Conservation (phyloP, 768 basidiomycete species). For the Boletus tomentosulus region DNA sequence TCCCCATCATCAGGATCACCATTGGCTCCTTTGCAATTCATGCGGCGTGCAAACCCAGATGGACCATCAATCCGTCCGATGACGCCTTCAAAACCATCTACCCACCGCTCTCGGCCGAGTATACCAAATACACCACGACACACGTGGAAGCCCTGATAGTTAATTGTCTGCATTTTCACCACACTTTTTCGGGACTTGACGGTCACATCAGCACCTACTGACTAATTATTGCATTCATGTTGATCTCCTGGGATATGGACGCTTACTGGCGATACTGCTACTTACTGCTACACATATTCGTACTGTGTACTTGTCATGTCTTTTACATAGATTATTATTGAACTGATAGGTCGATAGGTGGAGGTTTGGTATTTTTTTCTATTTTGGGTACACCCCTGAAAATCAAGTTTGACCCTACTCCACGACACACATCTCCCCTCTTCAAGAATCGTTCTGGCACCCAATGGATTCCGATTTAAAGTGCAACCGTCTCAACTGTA, state of each 20-base stretch:
- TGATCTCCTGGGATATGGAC: constrained; percentile 26
- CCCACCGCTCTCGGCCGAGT: constrained; percentile 40
- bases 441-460: not conserved
- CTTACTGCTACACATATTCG: constrained; percentile 19
- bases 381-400: constrained; percentile 10
- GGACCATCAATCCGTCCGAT: constrained; percentile 47
- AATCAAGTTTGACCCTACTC: not conserved
- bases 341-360: not conserved
- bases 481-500: constrained; percentile 77
- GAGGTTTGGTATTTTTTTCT: not conserved
- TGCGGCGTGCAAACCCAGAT: constrained; percentile 71
- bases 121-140: constrained; percentile 45
- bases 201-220: constrained; percentile 10
- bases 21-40: constrained; percentile 77
- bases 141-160: constrained; percentile 61
- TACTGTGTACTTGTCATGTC: constrained; percentile 27
- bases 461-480: constrained; percentile 72
- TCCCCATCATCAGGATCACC: constrained; percentile 69
- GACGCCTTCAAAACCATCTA: constrained; percentile 61
- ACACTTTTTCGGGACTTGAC: constrained; percentile 17
- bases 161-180: constrained; percentile 14
- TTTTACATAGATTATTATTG: constrained; percentile 14
- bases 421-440: not conserved
- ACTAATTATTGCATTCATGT: constrained; percentile 31
- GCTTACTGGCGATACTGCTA: constrained; percentile 18